Evolutionary conservation across 768 basidiomycete genomes (phyloP).

Genomic region (Pholiota microspora): DNA sequence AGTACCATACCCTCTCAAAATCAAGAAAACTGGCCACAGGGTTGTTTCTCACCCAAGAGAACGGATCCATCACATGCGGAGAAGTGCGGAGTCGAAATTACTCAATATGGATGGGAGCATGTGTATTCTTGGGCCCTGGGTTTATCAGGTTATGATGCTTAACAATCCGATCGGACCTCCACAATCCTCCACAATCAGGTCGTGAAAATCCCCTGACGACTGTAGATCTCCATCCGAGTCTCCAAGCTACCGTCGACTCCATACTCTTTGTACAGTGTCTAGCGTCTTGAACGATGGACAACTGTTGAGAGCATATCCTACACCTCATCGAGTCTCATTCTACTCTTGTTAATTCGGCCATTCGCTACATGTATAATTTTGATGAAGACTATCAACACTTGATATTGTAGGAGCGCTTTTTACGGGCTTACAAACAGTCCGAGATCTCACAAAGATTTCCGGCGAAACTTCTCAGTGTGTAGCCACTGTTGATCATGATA

Average conservation of each 20-base stretch:
- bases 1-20: too few species aligned
- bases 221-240: conserved; percentile 1
- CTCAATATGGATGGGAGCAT: neutral
- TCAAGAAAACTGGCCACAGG: neutral
- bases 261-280: too few species aligned
- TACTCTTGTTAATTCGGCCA: neutral
- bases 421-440: neutral
- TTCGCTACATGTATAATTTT: too few species aligned
- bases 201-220: conserved; percentile 5
- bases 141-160: neutral
- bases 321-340: too few species aligned
- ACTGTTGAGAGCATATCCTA: too few species aligned
- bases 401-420: neutral
- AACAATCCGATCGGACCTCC: neutral
- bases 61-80: neutral
- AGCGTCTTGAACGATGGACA: too few species aligned
- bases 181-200: conserved; percentile 1
- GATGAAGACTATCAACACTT: too few species aligned
- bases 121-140: neutral
- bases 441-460: neutral
- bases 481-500: too few species aligned
- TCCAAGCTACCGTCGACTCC: too few species aligned
- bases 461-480: too few species aligned
- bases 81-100: neutral
- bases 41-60: neutral